These are phyloP conservation scores for Rhododendron henanense DNA, from an alignment of 148 eudicot genomes.

Conservation along the genomic window DNA sequence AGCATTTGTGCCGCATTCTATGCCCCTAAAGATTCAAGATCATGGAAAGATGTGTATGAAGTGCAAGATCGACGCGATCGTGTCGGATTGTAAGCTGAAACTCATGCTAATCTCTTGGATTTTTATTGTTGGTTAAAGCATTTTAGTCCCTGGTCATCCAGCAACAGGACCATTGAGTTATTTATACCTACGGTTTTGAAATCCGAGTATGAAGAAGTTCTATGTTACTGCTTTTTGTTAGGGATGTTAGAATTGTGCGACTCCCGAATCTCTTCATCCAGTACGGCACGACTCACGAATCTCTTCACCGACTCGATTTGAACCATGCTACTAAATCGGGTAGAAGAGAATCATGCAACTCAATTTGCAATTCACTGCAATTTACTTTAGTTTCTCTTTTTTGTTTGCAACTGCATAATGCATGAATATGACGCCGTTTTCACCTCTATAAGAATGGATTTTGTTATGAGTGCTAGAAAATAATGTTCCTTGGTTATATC, in stretches of 20 bases:
- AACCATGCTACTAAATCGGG: neutral
- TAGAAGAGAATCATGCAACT: neutral
- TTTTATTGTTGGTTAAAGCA: neutral
- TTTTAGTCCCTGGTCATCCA: neutral
- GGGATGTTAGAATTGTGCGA: neutral
- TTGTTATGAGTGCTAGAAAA: neutral
- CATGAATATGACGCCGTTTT: neutral
- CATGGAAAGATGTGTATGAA: slow-evolving; percentile 74
- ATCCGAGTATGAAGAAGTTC: neutral
- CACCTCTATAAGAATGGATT: neutral
- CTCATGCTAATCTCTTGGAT: neutral
- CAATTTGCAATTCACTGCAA: neutral
- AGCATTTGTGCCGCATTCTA: slow-evolving; percentile 45
- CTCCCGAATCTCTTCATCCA: neutral
- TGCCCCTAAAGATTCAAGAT: slow-evolving; percentile 42
- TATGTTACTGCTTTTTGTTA: neutral
- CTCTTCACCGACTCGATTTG: neutral
- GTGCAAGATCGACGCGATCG: slow-evolving; percentile 91
- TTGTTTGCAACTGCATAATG: neutral
- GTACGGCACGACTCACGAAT: neutral
- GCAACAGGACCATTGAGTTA: neutral
- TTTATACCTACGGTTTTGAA: neutral
- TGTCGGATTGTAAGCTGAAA: slow-evolving; percentile 65
- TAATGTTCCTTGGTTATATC: neutral
- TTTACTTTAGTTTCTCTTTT: neutral